phyloP scores from a whole-genome alignment of 345 rosid genomes.

The Trapa bicornis region DNA sequence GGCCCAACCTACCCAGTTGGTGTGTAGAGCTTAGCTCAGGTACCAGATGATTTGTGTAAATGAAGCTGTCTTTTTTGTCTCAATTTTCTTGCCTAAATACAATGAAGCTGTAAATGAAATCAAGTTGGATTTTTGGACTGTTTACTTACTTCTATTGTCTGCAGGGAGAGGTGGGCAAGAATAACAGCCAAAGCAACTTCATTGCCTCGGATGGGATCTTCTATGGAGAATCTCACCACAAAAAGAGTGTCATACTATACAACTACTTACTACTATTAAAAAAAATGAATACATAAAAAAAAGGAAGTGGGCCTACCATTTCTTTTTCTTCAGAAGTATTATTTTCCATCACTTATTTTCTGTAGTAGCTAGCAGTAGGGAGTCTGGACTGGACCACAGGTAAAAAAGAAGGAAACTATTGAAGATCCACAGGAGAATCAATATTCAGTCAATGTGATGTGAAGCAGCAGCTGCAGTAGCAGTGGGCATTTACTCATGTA shows the following conservation, averaged over 20 bases:
- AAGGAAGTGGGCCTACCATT: conserved; percentile 35
- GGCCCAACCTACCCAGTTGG: conserved; percentile 88
- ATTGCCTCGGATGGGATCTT: conserved; percentile 11
- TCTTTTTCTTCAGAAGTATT: conserved; percentile 24
- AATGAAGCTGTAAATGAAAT: neutral
- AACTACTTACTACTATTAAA: conserved; percentile 39
- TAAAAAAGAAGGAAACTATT: conserved; percentile 4
- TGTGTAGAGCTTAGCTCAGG: conserved; percentile 35
- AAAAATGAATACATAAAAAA: conserved; percentile 32
- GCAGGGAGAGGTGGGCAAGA: conserved; percentile 24
- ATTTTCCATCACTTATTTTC: conserved; percentile 14
- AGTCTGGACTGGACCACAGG: conserved; percentile 40
- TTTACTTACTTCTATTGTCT: conserved; percentile 3
- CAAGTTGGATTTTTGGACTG: neutral
- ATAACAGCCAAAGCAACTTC: conserved; percentile 20
- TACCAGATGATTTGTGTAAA: conserved; percentile 8
- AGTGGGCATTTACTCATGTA: conserved; percentile 6
- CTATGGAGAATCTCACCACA: conserved; percentile 21
- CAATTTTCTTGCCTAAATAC: too few species aligned
- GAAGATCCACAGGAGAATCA: conserved; percentile 2
- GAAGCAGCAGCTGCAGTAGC: conserved; percentile 4
- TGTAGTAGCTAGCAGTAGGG: conserved; percentile 16
- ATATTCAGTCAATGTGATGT: conserved; percentile 15
- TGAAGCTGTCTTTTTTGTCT: too few species aligned
- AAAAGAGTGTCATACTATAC: conserved; percentile 12